Evolutionary conservation across 1,139 yeast genomes (phyloP), one percentile per base, ranked within the genome.

Genomic region (Pneumocystis carinii): DNA sequence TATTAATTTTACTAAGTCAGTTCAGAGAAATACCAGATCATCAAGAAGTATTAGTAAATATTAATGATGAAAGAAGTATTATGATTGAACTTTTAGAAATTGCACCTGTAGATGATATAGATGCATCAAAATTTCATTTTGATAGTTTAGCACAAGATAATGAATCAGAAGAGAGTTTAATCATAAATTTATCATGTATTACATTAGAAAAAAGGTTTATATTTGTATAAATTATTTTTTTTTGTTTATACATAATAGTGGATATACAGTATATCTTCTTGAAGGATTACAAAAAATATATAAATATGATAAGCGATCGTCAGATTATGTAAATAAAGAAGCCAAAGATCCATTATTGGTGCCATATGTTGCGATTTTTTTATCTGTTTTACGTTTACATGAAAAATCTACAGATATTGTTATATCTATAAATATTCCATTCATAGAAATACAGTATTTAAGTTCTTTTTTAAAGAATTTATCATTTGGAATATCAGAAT

Each of bases 41-140:
- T 24, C 59, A 57, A 57, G 59, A 57, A 57, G 59, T 57, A 19
- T 29, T 37, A 19, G 59, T 57, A 12, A 39, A 57, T 57, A 17
- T 57, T 24, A 57, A 57, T 37, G 59, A 57, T 37, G 59, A 57
- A 19, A 37, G 41, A 19, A 57, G 59, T 39, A 12, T 57, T 19
- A 57, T 57, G 29, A 29, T 57, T 57, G 59, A 57, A 39, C 27
- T 57, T 3, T 8, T 57, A 37, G 59, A 57, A 57, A 12, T 19
- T 19, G 59, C 29, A 2, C 15, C 59, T 1, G 41, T 37, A 37
- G 41, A 37, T 10, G 59, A 57, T 57, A 39, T 19, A 29, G 38
- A 57, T 19, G 29, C 24, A 4, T 14, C 59, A 37, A 57, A 37
- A 19, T 37, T 57, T 57, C 59, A 57, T 57, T 57, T 57, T 57